Conservation (phyloP, 345 rosid species). For the Erodium maritimum region DNA sequence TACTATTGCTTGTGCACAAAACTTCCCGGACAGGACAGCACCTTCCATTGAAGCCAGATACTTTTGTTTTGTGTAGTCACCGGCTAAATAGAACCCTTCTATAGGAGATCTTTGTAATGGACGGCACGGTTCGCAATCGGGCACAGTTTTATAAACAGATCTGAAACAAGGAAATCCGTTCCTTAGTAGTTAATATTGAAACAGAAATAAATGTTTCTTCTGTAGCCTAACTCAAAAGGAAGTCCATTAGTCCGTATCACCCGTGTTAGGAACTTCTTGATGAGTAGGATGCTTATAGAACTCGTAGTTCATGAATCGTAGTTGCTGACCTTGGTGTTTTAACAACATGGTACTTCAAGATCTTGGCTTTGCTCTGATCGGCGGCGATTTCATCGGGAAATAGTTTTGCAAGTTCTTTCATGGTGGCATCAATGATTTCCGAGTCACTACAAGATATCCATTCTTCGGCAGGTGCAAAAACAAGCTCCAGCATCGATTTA, state of each 20-base stretch:
- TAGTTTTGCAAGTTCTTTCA: constrained; percentile 86
- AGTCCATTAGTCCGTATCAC: neutral
- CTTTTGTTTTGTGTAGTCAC: constrained; percentile 93
- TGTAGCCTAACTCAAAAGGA: neutral
- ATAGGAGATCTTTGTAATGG: constrained; percentile 87
- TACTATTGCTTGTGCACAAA: constrained; percentile 70
- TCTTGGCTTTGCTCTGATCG: constrained; percentile 88
- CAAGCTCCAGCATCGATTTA: constrained; percentile 90
- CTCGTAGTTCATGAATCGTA: too few species aligned
- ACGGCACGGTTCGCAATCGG: constrained; percentile 83
- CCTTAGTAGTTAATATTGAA: neutral
- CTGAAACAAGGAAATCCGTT: constrained; percentile 27
- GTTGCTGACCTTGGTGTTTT: constrained; percentile 98
- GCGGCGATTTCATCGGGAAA: constrained; percentile 83
- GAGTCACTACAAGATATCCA: constrained; percentile 74
- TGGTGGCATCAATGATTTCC: constrained; percentile 82
- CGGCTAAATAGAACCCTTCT: constrained; percentile 79
- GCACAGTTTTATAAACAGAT: constrained; percentile 86
- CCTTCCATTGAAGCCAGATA: constrained; percentile 99
- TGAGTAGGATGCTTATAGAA: too few species aligned
- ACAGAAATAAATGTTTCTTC: neutral
- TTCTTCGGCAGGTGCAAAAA: constrained; percentile 92
- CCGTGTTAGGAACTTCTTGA: too few species aligned
- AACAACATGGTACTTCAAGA: constrained; percentile 77
- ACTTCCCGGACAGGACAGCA: constrained; percentile 87